These are phyloP conservation scores for Margaritispora aquatica DNA, from an alignment of 495 filamentous ascomycete genomes.

Conservation along the genomic window DNA sequence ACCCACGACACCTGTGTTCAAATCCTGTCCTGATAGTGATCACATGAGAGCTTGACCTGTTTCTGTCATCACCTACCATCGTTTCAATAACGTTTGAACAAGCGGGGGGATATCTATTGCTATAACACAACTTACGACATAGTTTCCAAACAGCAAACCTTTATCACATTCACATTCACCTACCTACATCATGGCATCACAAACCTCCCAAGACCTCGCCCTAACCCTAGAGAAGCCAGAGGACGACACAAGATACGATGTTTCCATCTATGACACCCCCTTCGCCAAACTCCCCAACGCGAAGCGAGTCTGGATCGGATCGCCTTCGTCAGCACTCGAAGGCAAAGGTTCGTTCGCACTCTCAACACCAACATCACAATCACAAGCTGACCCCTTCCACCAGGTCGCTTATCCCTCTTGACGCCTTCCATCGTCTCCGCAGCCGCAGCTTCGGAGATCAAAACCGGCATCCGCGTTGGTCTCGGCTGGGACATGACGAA, in stretches of 20 bases:
- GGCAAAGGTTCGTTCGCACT: slow-evolving; percentile 33
- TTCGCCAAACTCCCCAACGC: slow-evolving; percentile 46
- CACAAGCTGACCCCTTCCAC: not conserved
- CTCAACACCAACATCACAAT: too few species aligned
- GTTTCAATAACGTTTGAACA: too few species aligned
- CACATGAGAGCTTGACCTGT: too few species aligned
- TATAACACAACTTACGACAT: too few species aligned
- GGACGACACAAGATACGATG: slow-evolving; percentile 4
- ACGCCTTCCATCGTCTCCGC: slow-evolving; percentile 46
- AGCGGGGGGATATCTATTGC: too few species aligned
- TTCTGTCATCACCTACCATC: too few species aligned
- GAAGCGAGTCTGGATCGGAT: slow-evolving; percentile 40
- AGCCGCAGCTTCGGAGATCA: slow-evolving; percentile 42
- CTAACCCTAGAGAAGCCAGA: not conserved
- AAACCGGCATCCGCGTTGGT: slow-evolving; percentile 44
- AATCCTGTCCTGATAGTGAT: too few species aligned
- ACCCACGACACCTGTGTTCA: too few species aligned
- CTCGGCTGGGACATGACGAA: slow-evolving; percentile 42
- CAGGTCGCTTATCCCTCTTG: slow-evolving; percentile 51
- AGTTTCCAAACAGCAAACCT: too few species aligned
- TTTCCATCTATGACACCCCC: slow-evolving; percentile 10
- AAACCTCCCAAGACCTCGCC: not conserved
- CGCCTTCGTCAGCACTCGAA: slow-evolving; percentile 39
- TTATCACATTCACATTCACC: too few species aligned
- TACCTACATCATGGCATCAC: not conserved